These are phyloP conservation scores for Blastobotrys terrestris DNA, from an alignment of 805 yeast genomes.

Conservation along the genomic window DNA sequence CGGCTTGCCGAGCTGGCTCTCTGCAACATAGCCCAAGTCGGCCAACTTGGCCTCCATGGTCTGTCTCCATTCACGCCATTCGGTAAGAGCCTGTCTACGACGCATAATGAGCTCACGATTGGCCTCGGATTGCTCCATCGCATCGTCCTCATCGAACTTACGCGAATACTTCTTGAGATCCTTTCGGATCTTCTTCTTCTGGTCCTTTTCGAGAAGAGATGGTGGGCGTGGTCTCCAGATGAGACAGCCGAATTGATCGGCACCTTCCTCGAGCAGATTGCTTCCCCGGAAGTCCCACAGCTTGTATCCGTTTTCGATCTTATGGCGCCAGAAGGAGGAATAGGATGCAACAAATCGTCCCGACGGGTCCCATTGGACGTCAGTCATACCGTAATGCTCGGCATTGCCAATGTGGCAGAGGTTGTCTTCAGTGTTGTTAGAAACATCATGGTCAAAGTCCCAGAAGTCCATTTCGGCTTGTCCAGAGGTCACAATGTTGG, in stretches of 20 bases:
- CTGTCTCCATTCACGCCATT: conserved; percentile 79
- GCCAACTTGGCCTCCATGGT: conserved; percentile 42
- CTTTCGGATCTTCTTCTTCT: conserved; percentile 85
- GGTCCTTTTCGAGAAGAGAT: conserved; percentile 64
- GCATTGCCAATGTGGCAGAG: conserved; percentile 57
- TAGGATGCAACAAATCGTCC: conserved; percentile 86
- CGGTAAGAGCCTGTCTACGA: conserved; percentile 74
- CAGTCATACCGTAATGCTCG: conserved; percentile 72
- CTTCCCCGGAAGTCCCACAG: conserved; percentile 80
- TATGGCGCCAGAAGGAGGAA: conserved; percentile 81
- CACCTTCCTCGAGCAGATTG: conserved; percentile 62
- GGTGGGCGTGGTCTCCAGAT: conserved; percentile 98
- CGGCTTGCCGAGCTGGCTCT: conserved; percentile 37
- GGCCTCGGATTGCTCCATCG: conserved; percentile 92
- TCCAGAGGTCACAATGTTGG: conserved; percentile 44
- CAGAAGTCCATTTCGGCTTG: conserved; percentile 66
- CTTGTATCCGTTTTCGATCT: conserved; percentile 85
- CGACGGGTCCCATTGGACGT: conserved; percentile 89
- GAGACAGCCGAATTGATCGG: conserved; percentile 82
- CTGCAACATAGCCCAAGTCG: conserved; percentile 37
- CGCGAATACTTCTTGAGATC: conserved; percentile 83
- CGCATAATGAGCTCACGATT: conserved; percentile 79
- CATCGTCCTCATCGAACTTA: conserved; percentile 90
- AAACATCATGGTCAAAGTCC: conserved; percentile 72
- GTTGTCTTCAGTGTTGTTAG: conserved; percentile 40